Conservation (phyloP, 2,329 filamentous ascomycete genomes). For the Claviceps citrina region DNA sequence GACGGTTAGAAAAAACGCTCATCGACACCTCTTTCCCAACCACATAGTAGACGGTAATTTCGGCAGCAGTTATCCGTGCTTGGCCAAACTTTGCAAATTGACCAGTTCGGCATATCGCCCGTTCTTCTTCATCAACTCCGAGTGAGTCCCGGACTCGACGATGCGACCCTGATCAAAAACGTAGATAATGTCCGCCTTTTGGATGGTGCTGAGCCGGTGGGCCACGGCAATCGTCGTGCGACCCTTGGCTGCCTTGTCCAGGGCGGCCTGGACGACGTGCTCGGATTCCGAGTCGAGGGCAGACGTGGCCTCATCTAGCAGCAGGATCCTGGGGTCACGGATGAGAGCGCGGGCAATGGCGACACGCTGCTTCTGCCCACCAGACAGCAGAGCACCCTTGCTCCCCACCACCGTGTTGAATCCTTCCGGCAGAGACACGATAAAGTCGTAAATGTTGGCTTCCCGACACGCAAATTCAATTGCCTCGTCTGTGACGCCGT, state of each 20-base stretch:
- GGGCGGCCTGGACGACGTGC: constrained; percentile 64
- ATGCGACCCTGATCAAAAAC: constrained; percentile 87
- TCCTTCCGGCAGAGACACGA: constrained; percentile 70
- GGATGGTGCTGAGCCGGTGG: constrained; percentile 80
- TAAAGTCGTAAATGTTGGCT: constrained; percentile 86
- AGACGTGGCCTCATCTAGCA: constrained; percentile 69
- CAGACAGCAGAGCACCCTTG: constrained; percentile 72
- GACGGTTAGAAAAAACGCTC: too few relatives aligned
- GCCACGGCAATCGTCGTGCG: constrained; percentile 90
- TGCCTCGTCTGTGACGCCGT: constrained; percentile 53
- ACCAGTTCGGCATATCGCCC: constrained; percentile 68
- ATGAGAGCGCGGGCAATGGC: constrained; percentile 85
- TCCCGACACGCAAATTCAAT: constrained; percentile 71
- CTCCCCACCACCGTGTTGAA: constrained; percentile 75
- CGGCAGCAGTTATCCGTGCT: constrained; percentile 23
- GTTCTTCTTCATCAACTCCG: constrained; percentile 51
- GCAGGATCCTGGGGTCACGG: constrained; percentile 74
- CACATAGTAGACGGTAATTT: not conserved
- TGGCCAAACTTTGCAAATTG: constrained; percentile 63
- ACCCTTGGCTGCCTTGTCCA: constrained; percentile 69
- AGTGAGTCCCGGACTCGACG: constrained; percentile 71
- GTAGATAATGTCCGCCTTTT: constrained; percentile 87
- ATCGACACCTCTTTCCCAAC: too few relatives aligned
- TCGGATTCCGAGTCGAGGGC: constrained; percentile 65
- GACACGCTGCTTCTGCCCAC: constrained; percentile 88